Percentiles rank a stretch among this genome's conserved stretches.
These are phyloP conservation scores for Simplicillium sp. DNA, from an alignment of 2,329 filamentous ascomycete species.

Conservation along the genomic window DNA sequence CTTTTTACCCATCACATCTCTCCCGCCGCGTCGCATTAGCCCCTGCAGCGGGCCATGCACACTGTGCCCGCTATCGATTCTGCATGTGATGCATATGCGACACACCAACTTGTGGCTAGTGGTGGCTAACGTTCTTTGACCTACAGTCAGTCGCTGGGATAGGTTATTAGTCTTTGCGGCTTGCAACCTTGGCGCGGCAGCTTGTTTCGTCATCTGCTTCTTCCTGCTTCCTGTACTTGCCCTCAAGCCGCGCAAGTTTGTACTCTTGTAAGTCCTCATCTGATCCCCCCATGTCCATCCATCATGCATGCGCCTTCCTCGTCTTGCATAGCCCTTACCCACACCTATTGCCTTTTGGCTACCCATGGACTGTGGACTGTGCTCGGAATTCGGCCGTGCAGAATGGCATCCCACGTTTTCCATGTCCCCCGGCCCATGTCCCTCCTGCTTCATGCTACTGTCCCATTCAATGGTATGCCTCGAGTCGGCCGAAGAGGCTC, in stretches of 20 bases:
- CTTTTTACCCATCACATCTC: conserved; percentile 6
- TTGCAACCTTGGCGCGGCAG: conserved; percentile 80
- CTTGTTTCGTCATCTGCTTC: conserved; percentile 91
- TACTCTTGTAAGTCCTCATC: conserved; percentile 72
- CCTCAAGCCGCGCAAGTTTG: conserved; percentile 83
- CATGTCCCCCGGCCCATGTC: neutral
- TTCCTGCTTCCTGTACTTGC: conserved; percentile 77
- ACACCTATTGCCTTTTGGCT: no score
- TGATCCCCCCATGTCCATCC: conserved; percentile 1
- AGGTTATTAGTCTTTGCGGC: conserved; percentile 83
- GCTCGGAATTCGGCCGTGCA: neutral
- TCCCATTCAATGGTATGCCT: no score
- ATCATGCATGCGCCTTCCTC: neutral
- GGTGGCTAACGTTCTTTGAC: conserved; percentile 22
- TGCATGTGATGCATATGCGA: conserved; percentile 31
- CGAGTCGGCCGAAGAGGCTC: no score
- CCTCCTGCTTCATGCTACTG: neutral
- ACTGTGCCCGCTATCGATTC: conserved; percentile 24
- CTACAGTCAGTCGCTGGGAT: conserved; percentile 90
- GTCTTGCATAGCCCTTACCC: no score
- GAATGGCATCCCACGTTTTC: neutral
- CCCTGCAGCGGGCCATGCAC: conserved; percentile 39
- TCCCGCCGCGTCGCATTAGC: conserved; percentile 18
- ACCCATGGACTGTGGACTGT: no score
- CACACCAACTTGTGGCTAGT: conserved; percentile 28